Conservation (phyloP, 352 stramenopile genomes). For the Globisporangium polare region DNA sequence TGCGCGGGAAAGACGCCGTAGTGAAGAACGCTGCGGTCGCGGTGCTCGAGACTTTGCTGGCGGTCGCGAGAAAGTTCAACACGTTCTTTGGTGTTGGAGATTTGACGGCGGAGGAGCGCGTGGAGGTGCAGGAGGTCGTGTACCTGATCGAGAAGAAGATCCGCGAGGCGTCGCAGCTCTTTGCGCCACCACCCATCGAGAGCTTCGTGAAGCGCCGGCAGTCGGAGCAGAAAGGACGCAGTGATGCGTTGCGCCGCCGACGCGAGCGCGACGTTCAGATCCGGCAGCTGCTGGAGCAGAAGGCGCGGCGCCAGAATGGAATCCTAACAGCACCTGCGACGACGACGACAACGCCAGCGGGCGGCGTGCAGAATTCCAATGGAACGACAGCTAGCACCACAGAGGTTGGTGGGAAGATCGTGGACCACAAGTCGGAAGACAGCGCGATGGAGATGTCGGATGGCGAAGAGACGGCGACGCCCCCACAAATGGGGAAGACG, state of each 20-base stretch:
- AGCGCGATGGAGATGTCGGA: constrained; percentile 76
- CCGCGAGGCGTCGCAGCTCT: constrained; percentile 29
- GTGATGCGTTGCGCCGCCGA: constrained; percentile 64
- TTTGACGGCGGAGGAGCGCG: constrained; percentile 39
- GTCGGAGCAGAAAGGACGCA: constrained; percentile 74
- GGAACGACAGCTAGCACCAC: constrained; percentile 7
- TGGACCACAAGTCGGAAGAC: constrained; percentile 24
- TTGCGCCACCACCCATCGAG: constrained; percentile 75
- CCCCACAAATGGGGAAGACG: constrained; percentile 5
- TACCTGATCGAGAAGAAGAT: constrained; percentile 67
- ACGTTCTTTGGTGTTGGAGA: constrained; percentile 69
- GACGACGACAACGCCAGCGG: constrained; percentile 9
- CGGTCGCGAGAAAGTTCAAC: constrained; percentile 72
- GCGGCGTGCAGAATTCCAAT: constrained; percentile 17
- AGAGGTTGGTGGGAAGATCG: constrained; percentile 21
- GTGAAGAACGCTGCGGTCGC: constrained; percentile 26
- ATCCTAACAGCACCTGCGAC: constrained; percentile 3
- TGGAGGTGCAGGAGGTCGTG: constrained; percentile 62
- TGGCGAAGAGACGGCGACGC: constrained; percentile 25
- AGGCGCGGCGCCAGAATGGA: constrained; percentile 13
- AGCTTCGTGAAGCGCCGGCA: constrained; percentile 76
- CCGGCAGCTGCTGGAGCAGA: constrained; percentile 53
- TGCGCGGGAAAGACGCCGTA: constrained; percentile 43
- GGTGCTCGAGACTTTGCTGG: constrained; percentile 46
- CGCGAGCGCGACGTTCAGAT: constrained; percentile 75